A percentile compares a stretch with the other conserved stretches of the same genome.
phyloP scores from a whole-genome alignment of 2,329 filamentous ascomycete genomes.

The Calonectria fujianensis region DNA sequence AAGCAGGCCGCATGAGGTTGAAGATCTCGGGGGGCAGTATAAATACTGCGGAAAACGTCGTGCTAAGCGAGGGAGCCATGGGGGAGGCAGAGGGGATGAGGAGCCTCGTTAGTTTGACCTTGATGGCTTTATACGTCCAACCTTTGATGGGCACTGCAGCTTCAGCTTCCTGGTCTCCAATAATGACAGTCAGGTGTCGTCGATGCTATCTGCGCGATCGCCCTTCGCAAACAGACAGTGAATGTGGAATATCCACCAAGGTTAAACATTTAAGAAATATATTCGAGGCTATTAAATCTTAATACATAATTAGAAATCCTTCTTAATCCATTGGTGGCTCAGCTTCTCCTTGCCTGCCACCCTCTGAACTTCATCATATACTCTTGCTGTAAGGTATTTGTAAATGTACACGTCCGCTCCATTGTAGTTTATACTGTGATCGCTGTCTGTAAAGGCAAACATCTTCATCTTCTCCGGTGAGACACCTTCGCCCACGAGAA shows the following conservation, averaged over 20 bases:
- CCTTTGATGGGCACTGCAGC: neutral
- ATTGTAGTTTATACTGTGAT: constrained; percentile 77
- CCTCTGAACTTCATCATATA: constrained; percentile 78
- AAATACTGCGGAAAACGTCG: neutral
- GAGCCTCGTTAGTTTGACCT: neutral
- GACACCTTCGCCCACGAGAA: constrained; percentile 76
- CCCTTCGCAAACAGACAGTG: neutral
- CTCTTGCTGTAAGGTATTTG: constrained; percentile 75
- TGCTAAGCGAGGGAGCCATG: neutral
- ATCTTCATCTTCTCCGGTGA: constrained; percentile 77
- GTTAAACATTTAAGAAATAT: neutral
- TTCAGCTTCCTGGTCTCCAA: neutral
- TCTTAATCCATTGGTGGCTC: constrained; percentile 61
- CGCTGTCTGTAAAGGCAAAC: constrained; percentile 79
- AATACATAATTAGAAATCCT: neutral
- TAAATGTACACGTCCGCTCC: constrained; percentile 75
- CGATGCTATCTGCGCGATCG: neutral
- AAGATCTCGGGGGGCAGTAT: neutral
- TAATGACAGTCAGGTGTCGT: neutral
- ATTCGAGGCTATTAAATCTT: neutral
- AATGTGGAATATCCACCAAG: neutral
- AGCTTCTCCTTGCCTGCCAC: constrained; percentile 60
- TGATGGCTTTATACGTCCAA: neutral
- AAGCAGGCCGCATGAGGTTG: neutral
- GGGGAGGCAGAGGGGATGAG: neutral